These are phyloP conservation scores for Aspergillus caelatus DNA, from an alignment of 2,329 filamentous ascomycete species.

Conservation along the genomic window DNA sequence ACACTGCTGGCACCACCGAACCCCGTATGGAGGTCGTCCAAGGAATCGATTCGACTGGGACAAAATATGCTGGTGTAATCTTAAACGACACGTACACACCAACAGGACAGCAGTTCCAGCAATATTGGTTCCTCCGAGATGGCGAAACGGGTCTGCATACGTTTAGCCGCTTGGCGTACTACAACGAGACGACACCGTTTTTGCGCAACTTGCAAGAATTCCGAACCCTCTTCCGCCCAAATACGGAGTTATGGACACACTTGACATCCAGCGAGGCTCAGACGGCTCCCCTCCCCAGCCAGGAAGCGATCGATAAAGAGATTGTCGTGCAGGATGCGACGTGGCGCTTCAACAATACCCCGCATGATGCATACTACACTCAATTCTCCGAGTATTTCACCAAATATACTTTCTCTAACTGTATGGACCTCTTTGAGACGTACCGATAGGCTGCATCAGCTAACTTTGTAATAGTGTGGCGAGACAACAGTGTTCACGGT, in stretches of 20 bases:
- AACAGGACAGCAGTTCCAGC: slow-evolving; percentile 62
- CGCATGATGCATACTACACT: slow-evolving; percentile 58
- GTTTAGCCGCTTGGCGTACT: slow-evolving; percentile 63
- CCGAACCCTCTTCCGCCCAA: slow-evolving; percentile 63
- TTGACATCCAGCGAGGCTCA: slow-evolving; percentile 60
- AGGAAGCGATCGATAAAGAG: slow-evolving; percentile 39
- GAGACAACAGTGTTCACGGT: slow-evolving; percentile 61
- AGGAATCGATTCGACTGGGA: slow-evolving; percentile 54
- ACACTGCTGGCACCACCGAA: slow-evolving; percentile 58
- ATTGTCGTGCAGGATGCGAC: slow-evolving; percentile 66
- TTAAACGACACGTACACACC: slow-evolving; percentile 62
- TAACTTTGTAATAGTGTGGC: slow-evolving; percentile 44
- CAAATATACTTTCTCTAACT: slow-evolving; percentile 65
- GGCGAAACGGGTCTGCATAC: slow-evolving; percentile 65
- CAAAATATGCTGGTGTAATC: slow-evolving; percentile 60
- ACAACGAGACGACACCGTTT: slow-evolving; percentile 60
- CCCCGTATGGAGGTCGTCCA: slow-evolving; percentile 56
- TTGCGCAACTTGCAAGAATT: slow-evolving; percentile 64
- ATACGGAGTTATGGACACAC: slow-evolving; percentile 64
- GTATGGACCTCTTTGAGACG: slow-evolving; percentile 16
- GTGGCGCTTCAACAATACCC: slow-evolving; percentile 61
- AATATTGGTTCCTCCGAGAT: slow-evolving; percentile 67
- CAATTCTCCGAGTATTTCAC: slow-evolving; percentile 65
- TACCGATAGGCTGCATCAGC: not conserved
- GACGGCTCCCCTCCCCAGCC: slow-evolving; percentile 56